Conservation (phyloP, 2,329 filamentous ascomycete genomes). For the Coniochaeta prunicola region DNA sequence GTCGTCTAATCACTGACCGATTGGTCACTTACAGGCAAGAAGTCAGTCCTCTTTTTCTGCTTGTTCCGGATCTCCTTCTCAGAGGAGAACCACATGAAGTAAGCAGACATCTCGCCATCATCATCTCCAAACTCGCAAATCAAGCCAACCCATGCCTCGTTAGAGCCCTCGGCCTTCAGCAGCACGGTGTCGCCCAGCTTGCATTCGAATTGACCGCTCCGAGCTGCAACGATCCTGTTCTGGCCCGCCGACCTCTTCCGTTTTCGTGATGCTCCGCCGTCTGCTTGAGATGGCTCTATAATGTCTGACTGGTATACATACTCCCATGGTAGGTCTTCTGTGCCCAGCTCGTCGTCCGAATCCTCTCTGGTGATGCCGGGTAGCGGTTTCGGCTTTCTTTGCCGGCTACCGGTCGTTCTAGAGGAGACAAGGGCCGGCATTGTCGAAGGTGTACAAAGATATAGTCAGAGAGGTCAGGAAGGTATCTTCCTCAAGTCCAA, state of each 20-base stretch:
- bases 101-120: slow-evolving; percentile 70
- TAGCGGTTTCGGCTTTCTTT: slow-evolving; percentile 14
- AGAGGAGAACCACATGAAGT: slow-evolving; percentile 94
- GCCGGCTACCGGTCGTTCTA: slow-evolving; percentile 2
- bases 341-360: slow-evolving; percentile 79
- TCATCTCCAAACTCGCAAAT: slow-evolving; percentile 76
- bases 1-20: not conserved
- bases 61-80: slow-evolving; percentile 83
- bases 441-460: not conserved
- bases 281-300: slow-evolving; percentile 3
- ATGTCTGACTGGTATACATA: slow-evolving; percentile 58
- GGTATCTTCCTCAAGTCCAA: not conserved
- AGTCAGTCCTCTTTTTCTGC: slow-evolving; percentile 75
- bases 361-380: slow-evolving; percentile 65
- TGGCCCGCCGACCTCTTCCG: slow-evolving; percentile 25
- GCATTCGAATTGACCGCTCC: slow-evolving; percentile 76
- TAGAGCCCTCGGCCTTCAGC: slow-evolving; percentile 77
- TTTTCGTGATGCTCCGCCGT: slow-evolving; percentile 19
- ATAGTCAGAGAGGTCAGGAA: not conserved
- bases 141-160: slow-evolving; percentile 88
- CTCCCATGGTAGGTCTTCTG: slow-evolving; percentile 68
- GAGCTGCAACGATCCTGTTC: slow-evolving; percentile 66
- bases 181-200: slow-evolving; percentile 76
- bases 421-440: not conserved
- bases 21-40: slow-evolving; percentile 48